Evolutionary conservation across 805 yeast genomes (phyloP).

Genomic region (Kluyveromyces wickerhamii): DNA sequence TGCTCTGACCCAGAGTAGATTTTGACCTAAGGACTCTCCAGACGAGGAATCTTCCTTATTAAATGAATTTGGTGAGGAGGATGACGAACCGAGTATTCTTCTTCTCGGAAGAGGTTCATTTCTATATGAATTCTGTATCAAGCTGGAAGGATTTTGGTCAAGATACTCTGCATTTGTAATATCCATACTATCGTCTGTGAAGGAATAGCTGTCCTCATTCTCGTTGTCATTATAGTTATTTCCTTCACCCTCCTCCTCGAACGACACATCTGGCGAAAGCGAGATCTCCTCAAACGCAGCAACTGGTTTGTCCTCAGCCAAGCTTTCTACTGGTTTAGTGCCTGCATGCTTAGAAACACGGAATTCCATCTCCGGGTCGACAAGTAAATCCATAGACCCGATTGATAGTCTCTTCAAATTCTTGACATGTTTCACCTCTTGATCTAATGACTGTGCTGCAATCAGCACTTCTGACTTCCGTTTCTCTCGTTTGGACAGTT

Average conservation of each 20-base stretch:
- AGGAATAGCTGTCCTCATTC: slow-evolving; percentile 10
- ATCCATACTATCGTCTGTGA: slow-evolving; percentile 21
- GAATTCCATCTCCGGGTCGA: slow-evolving; percentile 67
- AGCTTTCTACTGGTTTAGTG: slow-evolving; percentile 5
- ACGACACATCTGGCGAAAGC: slow-evolving; percentile 4
- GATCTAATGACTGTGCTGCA: slow-evolving; percentile 73
- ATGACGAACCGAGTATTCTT: slow-evolving; percentile 2
- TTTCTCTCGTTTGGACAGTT: slow-evolving; percentile 17
- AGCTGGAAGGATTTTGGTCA: slow-evolving; percentile 5
- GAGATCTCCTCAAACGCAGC: slow-evolving; percentile 5
- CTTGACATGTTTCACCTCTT: slow-evolving; percentile 64
- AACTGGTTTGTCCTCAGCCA: slow-evolving; percentile 2
- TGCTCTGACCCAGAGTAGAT: slow-evolving; percentile 92
- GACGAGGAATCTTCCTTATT: neutral
- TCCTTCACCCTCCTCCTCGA: slow-evolving; percentile 4
- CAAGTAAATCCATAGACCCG: slow-evolving; percentile 42
- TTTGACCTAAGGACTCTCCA: slow-evolving; percentile 28
- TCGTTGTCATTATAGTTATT: slow-evolving; percentile 4
- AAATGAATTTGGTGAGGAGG: neutral
- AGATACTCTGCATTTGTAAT: slow-evolving; percentile 24
- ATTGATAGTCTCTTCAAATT: slow-evolving; percentile 68
- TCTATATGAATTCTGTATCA: neutral
- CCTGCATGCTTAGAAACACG: slow-evolving; percentile 15
- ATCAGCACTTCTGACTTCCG: slow-evolving; percentile 40
- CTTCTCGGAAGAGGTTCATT: slow-evolving; percentile 6